phyloP scores from a whole-genome alignment of 306 rosid genomes.

The Luffa acutangula region DNA sequence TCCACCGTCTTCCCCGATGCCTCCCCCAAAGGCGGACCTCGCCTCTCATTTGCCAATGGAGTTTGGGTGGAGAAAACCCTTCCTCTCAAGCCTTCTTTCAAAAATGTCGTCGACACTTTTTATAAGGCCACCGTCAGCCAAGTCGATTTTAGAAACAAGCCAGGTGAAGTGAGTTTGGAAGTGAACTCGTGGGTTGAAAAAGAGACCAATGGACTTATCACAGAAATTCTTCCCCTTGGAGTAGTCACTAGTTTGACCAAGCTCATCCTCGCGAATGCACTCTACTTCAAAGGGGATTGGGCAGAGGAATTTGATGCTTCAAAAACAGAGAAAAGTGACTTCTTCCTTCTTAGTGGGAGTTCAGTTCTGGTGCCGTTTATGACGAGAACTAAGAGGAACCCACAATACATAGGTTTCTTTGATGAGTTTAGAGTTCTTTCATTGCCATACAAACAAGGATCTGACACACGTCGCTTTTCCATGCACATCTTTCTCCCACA shows the following conservation, averaged over 20 bases:
- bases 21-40: constrained; percentile 53
- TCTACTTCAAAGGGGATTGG: constrained; percentile 84
- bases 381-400: constrained; percentile 31
- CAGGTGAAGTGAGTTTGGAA: constrained; percentile 28
- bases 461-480: constrained; percentile 20
- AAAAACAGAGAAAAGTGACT: constrained; percentile 42
- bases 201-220: constrained; percentile 28
- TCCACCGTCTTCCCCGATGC: constrained; percentile 43
- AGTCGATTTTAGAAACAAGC: no score
- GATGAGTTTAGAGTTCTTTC: constrained; percentile 57
- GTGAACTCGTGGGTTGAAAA: constrained; percentile 51
- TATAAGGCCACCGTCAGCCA: constrained; percentile 30
- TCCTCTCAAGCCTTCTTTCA: constrained; percentile 47
- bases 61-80: constrained; percentile 54
- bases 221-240: constrained; percentile 16
- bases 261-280: constrained; percentile 58
- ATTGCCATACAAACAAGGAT: constrained; percentile 33
- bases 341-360: constrained; percentile 49
- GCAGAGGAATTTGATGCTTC: constrained; percentile 44
- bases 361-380: constrained; percentile 59
- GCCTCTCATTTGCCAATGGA: constrained; percentile 44
- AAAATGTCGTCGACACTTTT: constrained; percentile 30
- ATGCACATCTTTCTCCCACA: constrained; percentile 72
- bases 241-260: constrained; percentile 22
- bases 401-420: constrained; percentile 29